phyloP scores from a whole-genome alignment of 192 early-diverging fungal species.

The Spizellomyces punctatus region DNA sequence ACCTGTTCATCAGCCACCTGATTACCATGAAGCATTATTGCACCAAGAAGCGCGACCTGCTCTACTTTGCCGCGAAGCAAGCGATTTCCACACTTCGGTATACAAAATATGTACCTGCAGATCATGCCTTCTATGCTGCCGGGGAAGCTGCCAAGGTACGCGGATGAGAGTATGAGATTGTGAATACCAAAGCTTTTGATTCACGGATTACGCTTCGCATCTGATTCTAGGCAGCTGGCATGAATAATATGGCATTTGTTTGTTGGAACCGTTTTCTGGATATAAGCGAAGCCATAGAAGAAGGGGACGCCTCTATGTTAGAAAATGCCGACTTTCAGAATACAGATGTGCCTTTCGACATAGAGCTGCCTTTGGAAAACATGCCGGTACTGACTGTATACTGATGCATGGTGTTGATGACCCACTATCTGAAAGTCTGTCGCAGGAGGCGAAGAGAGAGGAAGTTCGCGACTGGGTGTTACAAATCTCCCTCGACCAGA shows the following conservation, averaged over 20 bases:
- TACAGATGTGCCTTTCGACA: constrained; percentile 63
- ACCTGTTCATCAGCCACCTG: constrained; percentile 54
- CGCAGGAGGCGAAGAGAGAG: constrained; percentile 51
- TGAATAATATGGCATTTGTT: constrained; percentile 65
- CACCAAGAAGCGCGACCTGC: constrained; percentile 51
- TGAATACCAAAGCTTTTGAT: background rate
- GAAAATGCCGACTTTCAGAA: constrained; percentile 63
- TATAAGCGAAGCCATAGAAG: constrained; percentile 64
- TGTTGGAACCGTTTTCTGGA: constrained; percentile 68
- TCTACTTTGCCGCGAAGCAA: constrained; percentile 58
- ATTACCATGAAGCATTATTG: constrained; percentile 55
- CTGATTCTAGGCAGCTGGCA: constrained; percentile 47
- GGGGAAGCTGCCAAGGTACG: constrained; percentile 56
- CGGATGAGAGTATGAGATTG: background rate
- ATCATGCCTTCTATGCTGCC: constrained; percentile 59
- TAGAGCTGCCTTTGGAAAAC: constrained; percentile 52
- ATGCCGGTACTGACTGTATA: background rate
- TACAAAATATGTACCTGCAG: constrained; percentile 53
- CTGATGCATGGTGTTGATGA: background rate
- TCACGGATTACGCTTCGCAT: background rate
- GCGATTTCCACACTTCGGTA: constrained; percentile 57
- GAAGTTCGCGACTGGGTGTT: constrained; percentile 68
- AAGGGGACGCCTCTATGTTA: constrained; percentile 51
- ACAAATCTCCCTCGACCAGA: constrained; percentile 63
- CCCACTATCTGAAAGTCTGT: constrained; percentile 13